A percentile compares a stretch with the other conserved stretches of the same genome.
phyloP scores from a whole-genome alignment of 495 filamentous ascomycete species.

The Podospora tetraspora region DNA sequence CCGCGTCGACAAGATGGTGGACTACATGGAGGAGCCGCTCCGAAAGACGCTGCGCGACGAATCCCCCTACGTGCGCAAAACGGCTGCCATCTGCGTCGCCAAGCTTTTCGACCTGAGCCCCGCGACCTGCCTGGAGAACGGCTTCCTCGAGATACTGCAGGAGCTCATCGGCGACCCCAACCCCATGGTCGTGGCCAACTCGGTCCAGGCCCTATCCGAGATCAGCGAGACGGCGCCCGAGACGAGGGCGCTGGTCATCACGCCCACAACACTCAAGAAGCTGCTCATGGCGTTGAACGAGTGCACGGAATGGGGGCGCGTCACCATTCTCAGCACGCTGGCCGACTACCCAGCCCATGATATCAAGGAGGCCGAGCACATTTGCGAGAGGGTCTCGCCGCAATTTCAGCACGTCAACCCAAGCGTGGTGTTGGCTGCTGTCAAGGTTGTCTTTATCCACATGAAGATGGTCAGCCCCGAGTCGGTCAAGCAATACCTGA shows the following conservation, averaged over 20 bases:
- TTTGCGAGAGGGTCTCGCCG: constrained; percentile 90
- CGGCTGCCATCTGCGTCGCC: constrained; percentile 93
- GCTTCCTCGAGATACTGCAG: constrained; percentile 91
- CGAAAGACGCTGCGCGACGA: constrained; percentile 96
- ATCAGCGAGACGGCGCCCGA: constrained; percentile 89
- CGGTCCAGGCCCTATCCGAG: constrained; percentile 86
- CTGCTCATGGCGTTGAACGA: constrained; percentile 82
- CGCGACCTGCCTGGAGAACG: constrained; percentile 87
- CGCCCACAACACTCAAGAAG: constrained; percentile 7
- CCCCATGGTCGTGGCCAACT: constrained; percentile 98
- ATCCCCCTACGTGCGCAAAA: constrained; percentile 97
- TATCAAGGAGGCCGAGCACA: constrained; percentile 95
- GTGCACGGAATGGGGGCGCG: constrained; percentile 98
- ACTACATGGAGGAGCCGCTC: constrained; percentile 98
- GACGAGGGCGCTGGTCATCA: constrained; percentile 73
- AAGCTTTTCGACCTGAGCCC: constrained; percentile 97
- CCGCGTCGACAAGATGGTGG: constrained; percentile 97
- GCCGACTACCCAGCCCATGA: constrained; percentile 82
- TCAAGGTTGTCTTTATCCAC: constrained; percentile 96
- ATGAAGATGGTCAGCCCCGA: constrained; percentile 82
- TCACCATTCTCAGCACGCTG: constrained; percentile 85
- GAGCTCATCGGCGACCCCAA: constrained; percentile 97
- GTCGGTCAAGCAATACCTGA: constrained; percentile 72
- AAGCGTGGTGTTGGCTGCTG: constrained; percentile 90
- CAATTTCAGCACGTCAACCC: constrained; percentile 99